Evolutionary conservation across 1,284 basidiomycete species (phyloP).

Genomic region (Singerocomus inundabilis): DNA sequence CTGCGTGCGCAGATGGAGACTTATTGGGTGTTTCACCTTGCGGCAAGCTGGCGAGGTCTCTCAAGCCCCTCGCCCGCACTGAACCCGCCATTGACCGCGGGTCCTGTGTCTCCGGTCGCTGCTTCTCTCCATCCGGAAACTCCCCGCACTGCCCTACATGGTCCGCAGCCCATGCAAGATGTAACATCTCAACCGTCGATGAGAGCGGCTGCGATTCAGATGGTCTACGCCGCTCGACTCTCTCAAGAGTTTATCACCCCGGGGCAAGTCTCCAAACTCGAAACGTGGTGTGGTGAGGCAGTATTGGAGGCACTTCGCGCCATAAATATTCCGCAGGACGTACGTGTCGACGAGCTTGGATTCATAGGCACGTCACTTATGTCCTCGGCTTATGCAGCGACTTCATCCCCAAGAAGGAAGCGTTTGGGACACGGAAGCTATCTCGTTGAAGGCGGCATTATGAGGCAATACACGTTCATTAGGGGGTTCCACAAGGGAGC

Average conservation of each 20-base stretch:
- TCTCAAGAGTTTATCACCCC: conserved; percentile 80
- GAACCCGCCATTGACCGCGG: conserved; percentile 44
- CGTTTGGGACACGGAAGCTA: conserved; percentile 35
- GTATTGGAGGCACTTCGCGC: conserved; percentile 48
- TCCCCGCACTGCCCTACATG: conserved; percentile 32
- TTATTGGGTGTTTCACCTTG: conserved; percentile 73
- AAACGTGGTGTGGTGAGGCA: conserved; percentile 61
- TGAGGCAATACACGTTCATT: conserved; percentile 1
- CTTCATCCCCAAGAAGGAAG: conserved; percentile 40
- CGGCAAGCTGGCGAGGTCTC: conserved; percentile 54
- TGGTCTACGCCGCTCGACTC: conserved; percentile 79
- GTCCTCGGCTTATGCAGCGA: conserved; percentile 22
- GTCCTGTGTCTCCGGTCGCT: conserved; percentile 40
- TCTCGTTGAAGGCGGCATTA: conserved; percentile 9
- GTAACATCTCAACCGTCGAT: conserved; percentile 44
- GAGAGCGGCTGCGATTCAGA: conserved; percentile 74
- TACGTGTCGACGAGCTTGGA: conserved; percentile 30
- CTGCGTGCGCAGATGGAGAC: conserved; percentile 68
- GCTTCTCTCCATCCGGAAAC: conserved; percentile 16
- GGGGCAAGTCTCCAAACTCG: conserved; percentile 59
- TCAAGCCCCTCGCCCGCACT: conserved; percentile 20
- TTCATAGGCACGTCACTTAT: conserved; percentile 2
- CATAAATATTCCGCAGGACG: conserved; percentile 41
- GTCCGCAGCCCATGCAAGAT: conserved; percentile 27
- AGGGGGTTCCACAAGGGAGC: too few species aligned